Base-by-base conservation (phyloP, 192 early-diverging fungal genomes). In the Mortierella alpina region DNA sequence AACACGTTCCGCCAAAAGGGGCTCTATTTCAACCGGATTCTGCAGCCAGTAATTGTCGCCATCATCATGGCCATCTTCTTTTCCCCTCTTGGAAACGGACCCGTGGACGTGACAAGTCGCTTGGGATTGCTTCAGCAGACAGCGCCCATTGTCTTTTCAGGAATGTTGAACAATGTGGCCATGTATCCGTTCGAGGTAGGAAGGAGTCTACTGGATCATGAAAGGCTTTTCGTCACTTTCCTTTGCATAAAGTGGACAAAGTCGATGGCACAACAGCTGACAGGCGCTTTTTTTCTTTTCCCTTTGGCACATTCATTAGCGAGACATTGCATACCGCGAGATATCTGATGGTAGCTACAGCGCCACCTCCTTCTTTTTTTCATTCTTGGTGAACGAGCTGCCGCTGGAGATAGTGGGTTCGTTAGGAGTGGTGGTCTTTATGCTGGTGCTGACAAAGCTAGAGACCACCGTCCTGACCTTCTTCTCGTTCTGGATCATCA, bases 1-100 rank as follows among this genome's bases (percentile, higher is more conserved):
- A 80, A 80, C 46, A 80, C 77, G 12, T 80, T 80, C 66, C 56
- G 77, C 15, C 77, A 80, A n/a, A 80, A 80, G 48, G 77, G 77
- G 1, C 58, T 80, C 5, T 80, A 72, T 22, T 72, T 80, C 51
- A 80, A 80, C 55, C 59, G 77, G 17, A 53, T 72, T 42, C 39
- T 49, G 15, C 77, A 80, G n/a, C 77, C 77, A 6, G 47, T 72
- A 1, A 51, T 80, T 42, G 69, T 80, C 7, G 65, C 52, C 7
- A 63, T 80, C 23, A 80, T 80, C 13, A 80, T 80, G 77, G 59
- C 70, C 40, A 72, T 80, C 6, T 80, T 80, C 20, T 80, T 80
- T 63, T 44, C 77, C 0, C 69, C 77, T 1, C 23, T 80, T 23
- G 70, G 77, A 7, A 68, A 72, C 6, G 54, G 48, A 2, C 77